phyloP scores from a whole-genome alignment of 1,139 yeast genomes.

The Hanseniaspora gamundiae region DNA sequence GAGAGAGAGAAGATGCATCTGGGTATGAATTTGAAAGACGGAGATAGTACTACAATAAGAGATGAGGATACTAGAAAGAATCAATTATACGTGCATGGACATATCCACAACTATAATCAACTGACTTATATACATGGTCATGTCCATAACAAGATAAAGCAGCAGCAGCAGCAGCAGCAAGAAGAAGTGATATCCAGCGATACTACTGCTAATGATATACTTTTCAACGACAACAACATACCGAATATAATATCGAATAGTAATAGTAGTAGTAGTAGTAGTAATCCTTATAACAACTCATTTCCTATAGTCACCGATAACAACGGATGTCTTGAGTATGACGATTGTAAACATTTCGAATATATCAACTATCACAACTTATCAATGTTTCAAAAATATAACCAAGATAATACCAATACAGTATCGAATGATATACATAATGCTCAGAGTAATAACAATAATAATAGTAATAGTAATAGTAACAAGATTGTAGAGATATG shows the following conservation, averaged over 20 bases:
- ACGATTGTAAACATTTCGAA: constrained; percentile 30
- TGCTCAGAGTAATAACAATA: not conserved
- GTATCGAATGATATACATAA: not conserved
- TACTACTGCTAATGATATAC: not conserved
- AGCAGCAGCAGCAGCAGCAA: too few species aligned
- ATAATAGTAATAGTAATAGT: not conserved
- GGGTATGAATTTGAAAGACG: not conserved
- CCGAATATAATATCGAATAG: too few species aligned
- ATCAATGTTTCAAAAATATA: constrained; percentile 5
- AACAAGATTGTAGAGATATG: not conserved
- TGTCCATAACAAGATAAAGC: constrained; percentile 31
- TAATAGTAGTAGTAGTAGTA: too few species aligned
- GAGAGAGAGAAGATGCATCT: too few species aligned
- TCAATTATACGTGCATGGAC: constrained; percentile 41
- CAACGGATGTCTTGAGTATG: constrained; percentile 10
- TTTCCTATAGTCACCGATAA: constrained; percentile 1
- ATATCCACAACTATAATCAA: constrained; percentile 50
- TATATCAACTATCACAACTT: constrained; percentile 27
- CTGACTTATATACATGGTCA: constrained; percentile 63
- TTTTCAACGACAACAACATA: not conserved
- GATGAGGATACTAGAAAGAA: not conserved
- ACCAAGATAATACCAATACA: not conserved
- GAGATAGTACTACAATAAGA: not conserved
- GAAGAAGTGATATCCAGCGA: too few species aligned
- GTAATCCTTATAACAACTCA: too few species aligned